Conservation (phyloP, 306 rosid genomes). For the Luffa acutangula region DNA sequence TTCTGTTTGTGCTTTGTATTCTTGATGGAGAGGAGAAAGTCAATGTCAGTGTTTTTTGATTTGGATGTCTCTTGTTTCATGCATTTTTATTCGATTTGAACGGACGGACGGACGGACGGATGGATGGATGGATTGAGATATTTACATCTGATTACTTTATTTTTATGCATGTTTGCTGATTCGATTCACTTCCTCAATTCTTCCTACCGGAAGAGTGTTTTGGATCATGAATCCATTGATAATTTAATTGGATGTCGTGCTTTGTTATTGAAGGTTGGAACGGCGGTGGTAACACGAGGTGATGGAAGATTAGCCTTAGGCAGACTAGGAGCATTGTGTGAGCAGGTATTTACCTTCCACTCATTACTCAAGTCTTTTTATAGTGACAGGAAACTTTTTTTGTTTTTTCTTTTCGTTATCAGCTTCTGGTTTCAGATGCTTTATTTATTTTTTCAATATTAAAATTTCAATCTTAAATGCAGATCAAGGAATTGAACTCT, state of each 20-base stretch:
- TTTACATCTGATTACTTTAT: background rate
- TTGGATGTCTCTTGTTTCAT: background rate
- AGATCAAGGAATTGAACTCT: constrained; percentile 74
- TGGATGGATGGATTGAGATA: background rate
- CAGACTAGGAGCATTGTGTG: constrained; percentile 76
- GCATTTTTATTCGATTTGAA: background rate
- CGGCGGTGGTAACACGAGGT: constrained; percentile 52
- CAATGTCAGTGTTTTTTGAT: background rate
- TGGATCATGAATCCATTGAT: background rate
- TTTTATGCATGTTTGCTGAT: background rate
- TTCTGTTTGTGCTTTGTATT: background rate
- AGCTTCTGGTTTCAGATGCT: background rate
- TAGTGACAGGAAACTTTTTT: background rate
- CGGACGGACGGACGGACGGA: background rate
- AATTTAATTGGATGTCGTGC: constrained; percentile 1
- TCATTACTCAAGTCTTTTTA: background rate
- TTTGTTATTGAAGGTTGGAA: constrained; percentile 39
- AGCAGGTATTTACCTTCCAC: constrained; percentile 42
- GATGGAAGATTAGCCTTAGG: constrained; percentile 60
- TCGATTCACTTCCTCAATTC: background rate
- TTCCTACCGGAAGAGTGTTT: background rate
- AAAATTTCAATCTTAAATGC: constrained; percentile 14
- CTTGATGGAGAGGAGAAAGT: background rate
- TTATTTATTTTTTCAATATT: constrained; percentile 5
- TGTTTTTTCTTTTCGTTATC: background rate